Percentiles rank a stretch among this genome's conserved stretches.
Conservation (phyloP, 352 stramenopile species). For the Poterioochromonas sp. region DNA sequence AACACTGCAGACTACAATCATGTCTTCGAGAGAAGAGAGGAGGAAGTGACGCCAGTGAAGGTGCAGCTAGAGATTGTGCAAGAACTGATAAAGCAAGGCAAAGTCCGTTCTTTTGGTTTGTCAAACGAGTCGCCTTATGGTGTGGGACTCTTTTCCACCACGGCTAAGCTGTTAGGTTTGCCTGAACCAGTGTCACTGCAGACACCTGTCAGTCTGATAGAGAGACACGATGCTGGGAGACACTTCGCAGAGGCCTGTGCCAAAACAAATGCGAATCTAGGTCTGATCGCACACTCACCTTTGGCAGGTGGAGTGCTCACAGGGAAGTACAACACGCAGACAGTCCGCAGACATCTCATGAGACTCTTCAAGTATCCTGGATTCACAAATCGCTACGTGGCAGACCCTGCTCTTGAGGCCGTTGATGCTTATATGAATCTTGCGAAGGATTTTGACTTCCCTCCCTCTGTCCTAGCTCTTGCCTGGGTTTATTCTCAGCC, state of each 20-base stretch:
- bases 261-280: conserved; percentile 52
- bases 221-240: conserved; percentile 60
- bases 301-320: conserved; percentile 60
- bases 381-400: conserved; percentile 42
- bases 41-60: conserved; percentile 53
- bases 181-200: conserved; percentile 56
- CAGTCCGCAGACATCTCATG: conserved; percentile 23
- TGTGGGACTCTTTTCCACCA: conserved; percentile 47
- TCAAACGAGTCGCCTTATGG: conserved; percentile 64
- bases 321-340: conserved; percentile 52
- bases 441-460: conserved; percentile 50
- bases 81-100: conserved; percentile 58
- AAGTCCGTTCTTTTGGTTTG: conserved; percentile 48
- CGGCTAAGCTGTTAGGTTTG: conserved; percentile 33
- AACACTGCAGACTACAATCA: conserved; percentile 39
- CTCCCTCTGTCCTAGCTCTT: conserved; percentile 55
- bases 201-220: conserved; percentile 64
- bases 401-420: background rate
- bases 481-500: conserved; percentile 48
- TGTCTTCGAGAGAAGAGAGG: conserved; percentile 38
- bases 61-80: conserved; percentile 59
- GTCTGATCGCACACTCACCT: conserved; percentile 61
- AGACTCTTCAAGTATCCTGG: conserved; percentile 42
- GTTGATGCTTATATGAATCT: conserved; percentile 54
- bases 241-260: conserved; percentile 58